Conservation (phyloP, 768 basidiomycete species). For the Holtermanniella nyarrowii region DNA sequence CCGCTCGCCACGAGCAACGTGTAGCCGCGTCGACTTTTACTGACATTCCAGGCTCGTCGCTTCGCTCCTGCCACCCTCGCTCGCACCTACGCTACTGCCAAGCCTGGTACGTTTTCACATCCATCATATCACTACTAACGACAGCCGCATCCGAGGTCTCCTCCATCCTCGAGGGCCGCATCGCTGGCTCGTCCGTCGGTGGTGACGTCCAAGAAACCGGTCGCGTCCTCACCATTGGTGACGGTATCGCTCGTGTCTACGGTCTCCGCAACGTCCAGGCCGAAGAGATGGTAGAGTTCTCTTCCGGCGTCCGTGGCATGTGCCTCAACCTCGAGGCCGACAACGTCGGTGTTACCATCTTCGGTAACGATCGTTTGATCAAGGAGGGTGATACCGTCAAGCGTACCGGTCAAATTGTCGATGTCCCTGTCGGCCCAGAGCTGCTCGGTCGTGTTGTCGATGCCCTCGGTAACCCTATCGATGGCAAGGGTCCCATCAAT, state of each 20-base stretch:
- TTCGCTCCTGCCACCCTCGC: constrained; percentile 32
- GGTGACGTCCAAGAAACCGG: constrained; percentile 98
- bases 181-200: constrained; percentile 78
- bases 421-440: constrained; percentile 94
- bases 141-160: constrained; percentile 94
- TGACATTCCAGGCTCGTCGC: constrained; percentile 35
- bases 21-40: too few species aligned
- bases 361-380: constrained; percentile 74
- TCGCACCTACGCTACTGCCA: constrained; percentile 94
- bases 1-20: too few species aligned
- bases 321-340: constrained; percentile 99
- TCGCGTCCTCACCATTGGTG: constrained; percentile 97
- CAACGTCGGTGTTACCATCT: constrained; percentile 99
- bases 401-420: constrained; percentile 99
- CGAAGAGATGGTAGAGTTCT: constrained; percentile 99
- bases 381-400: constrained; percentile 99
- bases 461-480: constrained; percentile 98
- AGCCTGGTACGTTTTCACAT: constrained; percentile 58
- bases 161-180: constrained; percentile 96
- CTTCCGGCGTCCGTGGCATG: constrained; percentile 99
- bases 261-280: constrained; percentile 94
- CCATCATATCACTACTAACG: constrained; percentile 36
- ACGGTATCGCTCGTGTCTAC: constrained; percentile 88
- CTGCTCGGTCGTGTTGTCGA: constrained; percentile 99
- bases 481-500: constrained; percentile 96